Conservation (phyloP, 345 rosid species). For the Brassica nigra region DNA sequence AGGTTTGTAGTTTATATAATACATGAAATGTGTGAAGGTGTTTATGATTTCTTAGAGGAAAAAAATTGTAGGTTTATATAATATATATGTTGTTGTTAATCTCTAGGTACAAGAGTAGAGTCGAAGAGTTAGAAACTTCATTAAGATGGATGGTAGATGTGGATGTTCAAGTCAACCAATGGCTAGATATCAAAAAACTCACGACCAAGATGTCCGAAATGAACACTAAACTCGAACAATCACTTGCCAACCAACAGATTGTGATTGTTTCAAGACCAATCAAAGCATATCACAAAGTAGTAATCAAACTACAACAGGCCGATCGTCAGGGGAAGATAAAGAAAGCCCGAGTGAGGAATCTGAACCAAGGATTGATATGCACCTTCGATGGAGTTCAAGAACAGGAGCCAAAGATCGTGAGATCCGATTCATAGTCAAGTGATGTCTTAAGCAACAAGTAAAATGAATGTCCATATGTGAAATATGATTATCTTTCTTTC, state of each 20-base stretch:
- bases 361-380: constrained; percentile 33
- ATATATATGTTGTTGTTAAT: not conserved
- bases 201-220: constrained; percentile 28
- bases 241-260: constrained; percentile 11
- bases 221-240: constrained; percentile 27
- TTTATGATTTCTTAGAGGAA: not conserved
- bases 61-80: not conserved
- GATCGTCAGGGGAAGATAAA: not conserved
- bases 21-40: not conserved
- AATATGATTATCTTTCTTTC: not conserved
- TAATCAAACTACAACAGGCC: not conserved
- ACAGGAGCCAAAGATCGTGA: constrained; percentile 8
- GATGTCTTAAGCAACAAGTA: constrained; percentile 5
- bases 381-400: constrained; percentile 22
- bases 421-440: not conserved
- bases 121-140: constrained; percentile 33
- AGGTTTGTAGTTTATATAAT: constrained; percentile 20
- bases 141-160: constrained; percentile 38
- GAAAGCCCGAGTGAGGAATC: constrained; percentile 7
- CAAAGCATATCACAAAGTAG: not conserved
- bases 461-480: not conserved
- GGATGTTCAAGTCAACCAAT: constrained; percentile 30
- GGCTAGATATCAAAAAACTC: constrained; percentile 20
- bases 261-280: not conserved
- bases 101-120: constrained; percentile 27